Evolutionary conservation across 495 filamentous ascomycete genomes (phyloP).

Genomic region (Hypoxylon lienhwacheense): DNA sequence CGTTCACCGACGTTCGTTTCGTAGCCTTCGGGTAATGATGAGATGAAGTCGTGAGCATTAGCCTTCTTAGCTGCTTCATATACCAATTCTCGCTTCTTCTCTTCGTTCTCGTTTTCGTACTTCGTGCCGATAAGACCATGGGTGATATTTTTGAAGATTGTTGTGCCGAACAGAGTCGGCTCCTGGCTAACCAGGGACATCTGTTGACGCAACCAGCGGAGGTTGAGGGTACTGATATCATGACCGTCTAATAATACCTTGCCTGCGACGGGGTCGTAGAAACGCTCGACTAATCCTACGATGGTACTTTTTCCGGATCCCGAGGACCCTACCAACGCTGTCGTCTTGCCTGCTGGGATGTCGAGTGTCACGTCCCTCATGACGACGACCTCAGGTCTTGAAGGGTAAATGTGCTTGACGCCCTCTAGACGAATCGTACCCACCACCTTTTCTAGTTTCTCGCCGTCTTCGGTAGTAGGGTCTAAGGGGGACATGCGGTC

Average conservation of each 20-base stretch:
- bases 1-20: constrained; percentile 95
- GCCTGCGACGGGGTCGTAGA: constrained; percentile 86
- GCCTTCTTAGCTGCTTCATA: constrained; percentile 83
- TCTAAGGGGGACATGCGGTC: constrained; percentile 88
- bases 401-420: constrained; percentile 92
- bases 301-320: constrained; percentile 92
- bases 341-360: constrained; percentile 83
- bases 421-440: constrained; percentile 81
- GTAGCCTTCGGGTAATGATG: constrained; percentile 80
- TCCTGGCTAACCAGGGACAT: constrained; percentile 87
- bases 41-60: constrained; percentile 92
- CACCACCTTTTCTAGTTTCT: constrained; percentile 67
- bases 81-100: constrained; percentile 68
- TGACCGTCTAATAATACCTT: constrained; percentile 80
- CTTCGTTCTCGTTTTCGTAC: constrained; percentile 65
- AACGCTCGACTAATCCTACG: constrained; percentile 87
- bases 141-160: constrained; percentile 82
- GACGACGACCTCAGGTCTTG: constrained; percentile 82
- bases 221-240: constrained; percentile 77
- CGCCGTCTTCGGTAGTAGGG: constrained; percentile 69
- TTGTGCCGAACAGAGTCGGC: constrained; percentile 79
- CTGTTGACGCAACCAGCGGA: constrained; percentile 89
- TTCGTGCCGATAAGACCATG: constrained; percentile 87
- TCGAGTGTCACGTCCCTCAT: constrained; percentile 78
- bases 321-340: constrained; percentile 83